phyloP scores from a whole-genome alignment of 1,139 yeast genomes.

The Pichiaceae sp. region DNA sequence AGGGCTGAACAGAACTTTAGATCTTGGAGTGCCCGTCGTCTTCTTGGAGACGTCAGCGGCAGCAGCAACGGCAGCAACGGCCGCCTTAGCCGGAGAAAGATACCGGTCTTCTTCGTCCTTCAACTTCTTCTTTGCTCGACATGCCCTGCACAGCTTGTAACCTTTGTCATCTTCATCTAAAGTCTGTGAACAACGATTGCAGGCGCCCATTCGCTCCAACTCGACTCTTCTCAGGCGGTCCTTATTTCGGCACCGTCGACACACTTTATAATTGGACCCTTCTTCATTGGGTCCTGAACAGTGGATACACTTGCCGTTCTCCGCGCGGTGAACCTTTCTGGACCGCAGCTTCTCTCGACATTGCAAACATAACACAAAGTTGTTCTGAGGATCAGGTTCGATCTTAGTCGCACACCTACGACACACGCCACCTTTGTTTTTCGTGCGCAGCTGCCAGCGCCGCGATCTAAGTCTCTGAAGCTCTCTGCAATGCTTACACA shows the following conservation, averaged over 20 bases:
- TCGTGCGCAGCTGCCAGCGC: constrained; percentile 57
- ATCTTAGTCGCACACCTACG: constrained; percentile 53
- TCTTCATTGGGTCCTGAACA: constrained; percentile 52
- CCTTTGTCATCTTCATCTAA: constrained; percentile 38
- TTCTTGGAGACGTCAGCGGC: not conserved
- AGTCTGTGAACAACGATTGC: constrained; percentile 52
- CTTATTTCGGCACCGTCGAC: constrained; percentile 53
- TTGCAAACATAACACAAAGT: constrained; percentile 48
- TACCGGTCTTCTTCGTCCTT: constrained; percentile 10
- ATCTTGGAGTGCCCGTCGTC: not conserved
- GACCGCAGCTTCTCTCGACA: constrained; percentile 49
- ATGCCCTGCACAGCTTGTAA: constrained; percentile 47
- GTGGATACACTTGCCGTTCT: constrained; percentile 60
- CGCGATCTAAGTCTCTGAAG: constrained; percentile 54
- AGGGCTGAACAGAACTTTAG: not conserved
- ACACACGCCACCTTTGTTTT: constrained; percentile 53
- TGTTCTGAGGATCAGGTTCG: constrained; percentile 33
- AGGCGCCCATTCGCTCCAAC: constrained; percentile 48
- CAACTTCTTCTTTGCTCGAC: constrained; percentile 46
- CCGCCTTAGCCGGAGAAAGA: not conserved
- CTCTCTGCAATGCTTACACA: constrained; percentile 58
- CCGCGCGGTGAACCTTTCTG: constrained; percentile 49
- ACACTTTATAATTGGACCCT: constrained; percentile 42
- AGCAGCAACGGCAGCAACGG: not conserved
- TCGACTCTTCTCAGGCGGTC: constrained; percentile 50